Evolutionary conservation across 2,329 filamentous ascomycete species (phyloP).

Genomic region (Septoria petroselini): DNA sequence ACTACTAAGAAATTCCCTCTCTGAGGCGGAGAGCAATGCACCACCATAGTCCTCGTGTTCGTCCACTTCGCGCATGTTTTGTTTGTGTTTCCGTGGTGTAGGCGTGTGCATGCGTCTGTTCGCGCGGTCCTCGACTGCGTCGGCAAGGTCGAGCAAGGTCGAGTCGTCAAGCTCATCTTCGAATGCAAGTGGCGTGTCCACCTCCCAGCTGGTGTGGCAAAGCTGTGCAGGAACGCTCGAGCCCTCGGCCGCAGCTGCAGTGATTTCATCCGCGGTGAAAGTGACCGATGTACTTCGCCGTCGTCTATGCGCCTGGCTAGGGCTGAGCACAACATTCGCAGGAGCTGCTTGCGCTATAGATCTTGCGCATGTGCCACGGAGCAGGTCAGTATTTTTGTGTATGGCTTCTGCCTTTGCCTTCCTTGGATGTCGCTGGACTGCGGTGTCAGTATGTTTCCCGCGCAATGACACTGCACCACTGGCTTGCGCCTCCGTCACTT

Average conservation of each 20-base stretch:
- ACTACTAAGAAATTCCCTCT: conserved; percentile 29
- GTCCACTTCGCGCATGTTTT: conserved; percentile 34
- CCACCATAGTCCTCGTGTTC: conserved; percentile 35
- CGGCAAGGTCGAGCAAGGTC: conserved; percentile 18
- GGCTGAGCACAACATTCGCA: too few relatives aligned
- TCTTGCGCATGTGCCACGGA: background rate
- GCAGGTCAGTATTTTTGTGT: conserved; percentile 3
- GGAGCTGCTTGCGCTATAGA: too few relatives aligned
- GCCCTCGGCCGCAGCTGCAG: too few relatives aligned
- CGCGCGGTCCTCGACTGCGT: conserved; percentile 13
- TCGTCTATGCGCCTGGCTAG: too few relatives aligned
- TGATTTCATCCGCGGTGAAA: too few relatives aligned
- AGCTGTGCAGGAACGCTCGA: background rate
- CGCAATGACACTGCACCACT: background rate
- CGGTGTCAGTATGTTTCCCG: background rate
- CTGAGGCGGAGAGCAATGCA: conserved; percentile 29
- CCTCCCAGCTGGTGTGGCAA: background rate
- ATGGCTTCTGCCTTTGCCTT: conserved; percentile 11
- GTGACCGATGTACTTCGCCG: too few relatives aligned
- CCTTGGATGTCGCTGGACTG: background rate
- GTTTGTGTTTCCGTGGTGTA: conserved; percentile 28
- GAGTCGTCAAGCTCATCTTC: conserved; percentile 23
- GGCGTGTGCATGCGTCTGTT: conserved; percentile 18
- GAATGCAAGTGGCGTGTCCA: background rate
- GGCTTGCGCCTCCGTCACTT: background rate